Conservation (phyloP, 2,329 filamentous ascomycete genomes). For the Grosmannia serpens region DNA sequence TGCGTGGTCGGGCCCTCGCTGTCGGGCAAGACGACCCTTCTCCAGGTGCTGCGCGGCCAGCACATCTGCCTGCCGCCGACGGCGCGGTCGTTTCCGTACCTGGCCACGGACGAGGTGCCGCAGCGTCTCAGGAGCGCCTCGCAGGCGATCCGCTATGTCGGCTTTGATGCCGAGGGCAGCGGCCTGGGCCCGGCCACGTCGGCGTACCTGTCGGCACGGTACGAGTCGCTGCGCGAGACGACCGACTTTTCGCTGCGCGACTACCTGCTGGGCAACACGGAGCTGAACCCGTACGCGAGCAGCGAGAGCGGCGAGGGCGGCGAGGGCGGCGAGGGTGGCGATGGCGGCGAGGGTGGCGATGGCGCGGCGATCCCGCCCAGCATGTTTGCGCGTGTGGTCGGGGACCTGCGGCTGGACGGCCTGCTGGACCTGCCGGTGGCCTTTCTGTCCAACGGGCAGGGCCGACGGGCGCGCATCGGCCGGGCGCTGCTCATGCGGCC, state of each 20-base stretch:
- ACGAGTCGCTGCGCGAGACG: slow-evolving; percentile 76
- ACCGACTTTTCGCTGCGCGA: slow-evolving; percentile 78
- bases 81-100: slow-evolving; percentile 67
- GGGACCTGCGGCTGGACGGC: slow-evolving; percentile 55
- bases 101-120: slow-evolving; percentile 52
- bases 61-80: slow-evolving; percentile 65
- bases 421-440: slow-evolving; percentile 73
- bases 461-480: slow-evolving; percentile 74
- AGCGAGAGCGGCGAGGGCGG: slow-evolving; percentile 8
- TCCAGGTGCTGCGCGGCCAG: slow-evolving; percentile 66
- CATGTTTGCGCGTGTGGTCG: slow-evolving; percentile 48
- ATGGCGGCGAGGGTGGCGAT: no score
- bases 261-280: slow-evolving; percentile 71
- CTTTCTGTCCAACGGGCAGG: slow-evolving; percentile 90
- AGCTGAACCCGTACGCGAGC: slow-evolving; percentile 60
- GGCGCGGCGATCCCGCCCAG: slow-evolving; percentile 31
- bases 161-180: slow-evolving; percentile 63
- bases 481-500: slow-evolving; percentile 70
- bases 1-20: slow-evolving; percentile 71
- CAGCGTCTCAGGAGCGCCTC: slow-evolving; percentile 44
- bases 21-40: slow-evolving; percentile 68
- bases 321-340: no score
- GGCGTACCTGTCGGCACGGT: slow-evolving; percentile 78
- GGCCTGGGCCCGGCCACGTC: slow-evolving; percentile 44
- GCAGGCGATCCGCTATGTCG: slow-evolving; percentile 75